phyloP scores from a whole-genome alignment of 2,329 filamentous ascomycete species.

The Pseudocercospora eumusae region DNA sequence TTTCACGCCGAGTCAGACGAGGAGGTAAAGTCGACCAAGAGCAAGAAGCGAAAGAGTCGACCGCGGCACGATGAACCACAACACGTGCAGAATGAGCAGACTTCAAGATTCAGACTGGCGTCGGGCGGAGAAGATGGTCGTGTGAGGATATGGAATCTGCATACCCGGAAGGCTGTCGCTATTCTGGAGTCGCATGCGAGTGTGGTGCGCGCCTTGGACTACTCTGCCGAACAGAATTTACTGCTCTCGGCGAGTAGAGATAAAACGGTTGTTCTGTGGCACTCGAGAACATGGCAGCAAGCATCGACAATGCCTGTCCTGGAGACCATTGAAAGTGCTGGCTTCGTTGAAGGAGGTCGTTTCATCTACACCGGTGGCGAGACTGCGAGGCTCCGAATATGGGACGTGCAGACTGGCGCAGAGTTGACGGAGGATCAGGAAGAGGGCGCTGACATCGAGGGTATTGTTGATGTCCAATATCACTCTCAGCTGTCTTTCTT shows the following conservation, averaged over 20 bases:
- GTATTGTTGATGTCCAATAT: conserved; percentile 72
- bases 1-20: conserved; percentile 61
- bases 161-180: conserved; percentile 75
- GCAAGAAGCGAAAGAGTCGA: conserved; percentile 50
- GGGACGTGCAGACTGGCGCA: conserved; percentile 73
- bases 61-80: conserved; percentile 52
- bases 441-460: conserved; percentile 59
- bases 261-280: conserved; percentile 93
- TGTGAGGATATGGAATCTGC: conserved; percentile 85
- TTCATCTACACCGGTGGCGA: conserved; percentile 83
- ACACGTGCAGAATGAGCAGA: conserved; percentile 52
- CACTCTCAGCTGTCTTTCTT: conserved; percentile 67
- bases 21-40: conserved; percentile 30
- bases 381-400: conserved; percentile 78
- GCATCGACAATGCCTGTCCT: conserved; percentile 78
- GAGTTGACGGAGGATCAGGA: conserved; percentile 78
- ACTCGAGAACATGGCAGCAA: conserved; percentile 79
- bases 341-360: conserved; percentile 71
- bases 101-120: conserved; percentile 72
- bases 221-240: conserved; percentile 70
- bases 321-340: conserved; percentile 80
- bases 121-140: conserved; percentile 94
- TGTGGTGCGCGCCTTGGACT: conserved; percentile 85
- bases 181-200: conserved; percentile 90
- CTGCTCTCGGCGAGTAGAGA: conserved; percentile 86